Evolutionary conservation across 495 filamentous ascomycete species (phyloP).

Genomic region (Neurospora hispaniola): DNA sequence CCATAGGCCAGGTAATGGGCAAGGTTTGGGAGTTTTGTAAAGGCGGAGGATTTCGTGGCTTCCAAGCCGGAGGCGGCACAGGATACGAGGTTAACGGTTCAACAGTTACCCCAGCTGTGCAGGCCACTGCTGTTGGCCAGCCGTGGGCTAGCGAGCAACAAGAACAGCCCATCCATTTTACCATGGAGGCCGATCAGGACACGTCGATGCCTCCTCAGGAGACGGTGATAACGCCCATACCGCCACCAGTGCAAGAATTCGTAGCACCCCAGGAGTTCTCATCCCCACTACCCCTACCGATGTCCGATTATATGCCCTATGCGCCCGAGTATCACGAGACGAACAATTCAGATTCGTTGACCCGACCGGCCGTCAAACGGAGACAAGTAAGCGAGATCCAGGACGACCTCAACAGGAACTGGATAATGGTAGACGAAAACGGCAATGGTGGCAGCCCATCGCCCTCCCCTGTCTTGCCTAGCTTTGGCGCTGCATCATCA

Average conservation of each 20-base stretch:
- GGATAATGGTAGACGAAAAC: conserved; percentile 59
- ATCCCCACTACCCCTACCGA: background rate
- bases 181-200: background rate
- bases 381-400: conserved; percentile 37
- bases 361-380: conserved; percentile 38
- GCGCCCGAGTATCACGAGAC: conserved; percentile 18
- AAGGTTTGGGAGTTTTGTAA: conserved; percentile 79
- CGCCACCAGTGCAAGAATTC: background rate
- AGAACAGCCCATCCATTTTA: conserved; percentile 1
- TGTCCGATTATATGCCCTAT: conserved; percentile 10
- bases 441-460: conserved; percentile 1
- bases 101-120: conserved; percentile 14
- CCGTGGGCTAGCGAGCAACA: background rate
- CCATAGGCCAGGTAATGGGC: conserved; percentile 51
- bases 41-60: conserved; percentile 62
- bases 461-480: background rate
- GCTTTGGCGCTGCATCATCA: conserved; percentile 7
- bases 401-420: conserved; percentile 53
- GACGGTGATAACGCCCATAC: background rate
- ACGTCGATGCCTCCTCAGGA: background rate
- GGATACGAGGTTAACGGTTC: conserved; percentile 43
- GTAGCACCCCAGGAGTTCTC: background rate
- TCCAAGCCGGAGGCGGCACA: conserved; percentile 72
- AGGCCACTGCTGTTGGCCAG: background rate
- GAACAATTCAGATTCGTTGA: conserved; percentile 33